Evolutionary conservation across 1,284 basidiomycete genomes (phyloP), one percentile per base, ranked within the genome.

Genomic region (Chiua sp.): DNA sequence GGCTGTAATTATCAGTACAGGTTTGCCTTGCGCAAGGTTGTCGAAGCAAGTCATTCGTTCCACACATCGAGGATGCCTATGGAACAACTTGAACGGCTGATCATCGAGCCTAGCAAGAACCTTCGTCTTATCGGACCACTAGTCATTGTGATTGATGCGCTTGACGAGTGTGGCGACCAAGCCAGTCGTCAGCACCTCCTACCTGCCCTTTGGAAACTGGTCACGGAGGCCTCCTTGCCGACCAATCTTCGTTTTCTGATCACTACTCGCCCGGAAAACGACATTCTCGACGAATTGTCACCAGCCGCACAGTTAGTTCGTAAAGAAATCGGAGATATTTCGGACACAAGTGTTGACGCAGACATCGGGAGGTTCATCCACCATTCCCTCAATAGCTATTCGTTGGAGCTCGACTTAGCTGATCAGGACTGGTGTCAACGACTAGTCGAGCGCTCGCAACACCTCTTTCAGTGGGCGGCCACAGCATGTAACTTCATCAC

Each of bases 121-220:
- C 26, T 60, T n/a, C 13, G 33, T 2, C 0, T 23, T 2, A 48
- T 60, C 3, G 59, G 59, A 2, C 60, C 60, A 2, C 15, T 62
- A 1, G 2, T 64, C 28, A 15, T 65, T 3, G 46, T 64, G 0
- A n/a, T 64, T 0, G 60, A 64, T 5, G 63, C 63, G 1, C 53
- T 63, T 2, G 58, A 64, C 2, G 63, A 64, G 16, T 53, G 63
- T 20, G 54, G 54, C 2, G 46, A 63, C 20, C 8, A n/a, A 35
- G 10, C 26, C 1, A 15, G 16, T 32, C 53, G 62, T 7, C 39
- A 26, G 28, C 37, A 49, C 4, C 37, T 61, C n/a, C 22, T 63
- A 1, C 11, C 32, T 1, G 16, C 39, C 3, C 13, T 63, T 2
- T 53, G 46, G 0, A n/a, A 35, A 1, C 46, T 37, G 13, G 39